Base-by-base conservation (phyloP, 1,139 yeast genomes). In the Scheffersomyces quercinus region DNA sequence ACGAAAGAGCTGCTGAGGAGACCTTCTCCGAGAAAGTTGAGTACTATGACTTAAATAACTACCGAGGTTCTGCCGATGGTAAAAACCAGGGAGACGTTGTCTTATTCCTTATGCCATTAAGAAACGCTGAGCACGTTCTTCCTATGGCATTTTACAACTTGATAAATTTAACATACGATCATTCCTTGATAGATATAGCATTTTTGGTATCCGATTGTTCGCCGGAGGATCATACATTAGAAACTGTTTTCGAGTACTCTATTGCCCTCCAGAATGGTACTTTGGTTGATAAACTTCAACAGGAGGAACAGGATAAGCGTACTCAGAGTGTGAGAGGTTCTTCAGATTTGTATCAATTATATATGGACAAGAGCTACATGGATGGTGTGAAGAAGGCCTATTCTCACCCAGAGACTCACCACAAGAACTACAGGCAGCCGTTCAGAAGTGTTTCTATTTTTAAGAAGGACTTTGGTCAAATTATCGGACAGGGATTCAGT, bases 111-210 rank as follows among this genome's bases (percentile, higher is more conserved):
- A 79, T 89, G 62, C 97, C 97, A 1, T 68, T 89, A 47, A 75
- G 95, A 58, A 86, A 89, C 58, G 96, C 96, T 0, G 91, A 85
- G 55, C 73, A 77, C 35, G 93, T 88, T 20, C 68, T 89, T 46
- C 90, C 95, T 8, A 73, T 88, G 73, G 89, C 91, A 70, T 88
- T 89, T 67, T 85, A 85, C 58, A 87, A 88, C 64, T 68, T 89
- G 61, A 85, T 86, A 89, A 88, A 88, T 61, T 71, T 89, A 62
- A 85, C 95, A 2, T 89, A 89, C 60, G 90, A 89, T 45, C 97
- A 89, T 60, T 75, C 79, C 28, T 70, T 87, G 51, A 85, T 89
- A 45, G 97, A 89, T 65, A 73, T 89, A 51, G 95, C 93, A 28
- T 88, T 89, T 58, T 72, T 89, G 57, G 93, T 89, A 5, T 84